A percentile compares a stretch with the other conserved stretches of the same genome.
These are phyloP conservation scores for Rhizopogon roseolus DNA, from an alignment of 768 basidiomycete species.

Conservation along the genomic window DNA sequence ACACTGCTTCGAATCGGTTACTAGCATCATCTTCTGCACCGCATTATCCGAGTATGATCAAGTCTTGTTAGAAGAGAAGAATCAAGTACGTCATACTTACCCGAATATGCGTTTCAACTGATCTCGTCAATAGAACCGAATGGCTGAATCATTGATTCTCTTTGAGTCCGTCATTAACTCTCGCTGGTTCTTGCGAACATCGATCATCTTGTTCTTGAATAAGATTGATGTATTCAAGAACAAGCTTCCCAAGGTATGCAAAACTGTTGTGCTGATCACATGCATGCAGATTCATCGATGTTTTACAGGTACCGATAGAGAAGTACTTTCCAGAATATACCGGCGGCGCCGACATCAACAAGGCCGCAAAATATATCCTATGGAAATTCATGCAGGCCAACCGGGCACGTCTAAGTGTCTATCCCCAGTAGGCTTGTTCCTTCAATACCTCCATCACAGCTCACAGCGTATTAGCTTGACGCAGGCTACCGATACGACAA, in stretches of 20 bases:
- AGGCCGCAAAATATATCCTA: constrained; percentile 90
- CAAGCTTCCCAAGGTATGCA: constrained; percentile 52
- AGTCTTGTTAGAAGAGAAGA: constrained; percentile 56
- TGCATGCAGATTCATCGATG: not conserved
- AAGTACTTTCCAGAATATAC: constrained; percentile 85
- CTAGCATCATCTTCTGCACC: constrained; percentile 75
- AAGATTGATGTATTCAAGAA: constrained; percentile 76
- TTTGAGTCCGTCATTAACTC: constrained; percentile 81
- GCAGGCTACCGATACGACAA: constrained; percentile 85
- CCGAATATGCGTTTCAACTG: not conserved
- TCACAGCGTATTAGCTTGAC: constrained; percentile 49
- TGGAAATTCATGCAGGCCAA: constrained; percentile 96
- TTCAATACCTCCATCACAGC: not conserved
- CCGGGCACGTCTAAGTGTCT: constrained; percentile 76
- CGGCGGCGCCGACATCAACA: constrained; percentile 86
- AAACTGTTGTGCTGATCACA: not conserved
- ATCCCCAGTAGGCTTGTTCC: constrained; percentile 70
- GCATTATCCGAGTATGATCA: constrained; percentile 76
- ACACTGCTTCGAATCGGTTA: constrained; percentile 75
- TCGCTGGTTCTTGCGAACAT: constrained; percentile 65
- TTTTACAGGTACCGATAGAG: constrained; percentile 61
- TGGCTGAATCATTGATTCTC: constrained; percentile 68
- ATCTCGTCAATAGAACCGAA: constrained; percentile 50
- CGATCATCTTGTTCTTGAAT: constrained; percentile 65
- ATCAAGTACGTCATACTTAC: constrained; percentile 19